phyloP scores from a whole-genome alignment of 2,329 filamentous ascomycete genomes.

The Sporothrix euskadiensis region DNA sequence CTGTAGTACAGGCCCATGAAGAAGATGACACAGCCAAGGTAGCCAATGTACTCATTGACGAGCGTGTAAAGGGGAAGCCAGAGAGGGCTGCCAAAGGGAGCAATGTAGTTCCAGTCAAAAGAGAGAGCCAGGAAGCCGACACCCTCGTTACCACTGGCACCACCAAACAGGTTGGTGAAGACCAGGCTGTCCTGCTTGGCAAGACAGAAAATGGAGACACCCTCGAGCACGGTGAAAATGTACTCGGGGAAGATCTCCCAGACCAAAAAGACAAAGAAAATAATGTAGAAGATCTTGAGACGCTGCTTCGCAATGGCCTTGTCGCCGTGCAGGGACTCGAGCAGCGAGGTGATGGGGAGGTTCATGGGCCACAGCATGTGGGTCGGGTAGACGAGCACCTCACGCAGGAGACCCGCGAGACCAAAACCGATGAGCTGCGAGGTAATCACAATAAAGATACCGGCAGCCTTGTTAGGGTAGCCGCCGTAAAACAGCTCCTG shows the following conservation, averaged over 20 bases:
- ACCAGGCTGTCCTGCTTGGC: slow-evolving; percentile 36
- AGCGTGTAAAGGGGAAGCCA: slow-evolving; percentile 41
- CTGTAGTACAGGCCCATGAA: slow-evolving; percentile 46
- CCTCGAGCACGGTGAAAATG: slow-evolving; percentile 32
- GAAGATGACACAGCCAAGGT: slow-evolving; percentile 41
- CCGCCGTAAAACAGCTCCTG: slow-evolving; percentile 50
- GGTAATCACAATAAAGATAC: slow-evolving; percentile 49
- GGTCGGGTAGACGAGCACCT: slow-evolving; percentile 49
- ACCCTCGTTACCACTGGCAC: slow-evolving; percentile 48
- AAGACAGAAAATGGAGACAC: slow-evolving; percentile 34
- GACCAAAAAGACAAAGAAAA: slow-evolving; percentile 44
- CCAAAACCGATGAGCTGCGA: slow-evolving; percentile 54
- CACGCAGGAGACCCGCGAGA: slow-evolving; percentile 50
- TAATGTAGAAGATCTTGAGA: slow-evolving; percentile 45
- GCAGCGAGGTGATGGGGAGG: slow-evolving; percentile 35
- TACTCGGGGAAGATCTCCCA: slow-evolving; percentile 50
- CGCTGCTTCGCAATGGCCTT: slow-evolving; percentile 42
- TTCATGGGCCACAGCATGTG: slow-evolving; percentile 49
- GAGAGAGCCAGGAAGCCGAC: slow-evolving; percentile 43
- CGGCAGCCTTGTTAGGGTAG: slow-evolving; percentile 42
- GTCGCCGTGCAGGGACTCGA: slow-evolving; percentile 36
- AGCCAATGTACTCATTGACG: slow-evolving; percentile 44
- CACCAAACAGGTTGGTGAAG: slow-evolving; percentile 45
- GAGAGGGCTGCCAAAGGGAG: slow-evolving; percentile 42
- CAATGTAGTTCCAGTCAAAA: slow-evolving; percentile 49